Base-by-base conservation (phyloP, 306 rosid species). In the Rubus idaeus region DNA sequence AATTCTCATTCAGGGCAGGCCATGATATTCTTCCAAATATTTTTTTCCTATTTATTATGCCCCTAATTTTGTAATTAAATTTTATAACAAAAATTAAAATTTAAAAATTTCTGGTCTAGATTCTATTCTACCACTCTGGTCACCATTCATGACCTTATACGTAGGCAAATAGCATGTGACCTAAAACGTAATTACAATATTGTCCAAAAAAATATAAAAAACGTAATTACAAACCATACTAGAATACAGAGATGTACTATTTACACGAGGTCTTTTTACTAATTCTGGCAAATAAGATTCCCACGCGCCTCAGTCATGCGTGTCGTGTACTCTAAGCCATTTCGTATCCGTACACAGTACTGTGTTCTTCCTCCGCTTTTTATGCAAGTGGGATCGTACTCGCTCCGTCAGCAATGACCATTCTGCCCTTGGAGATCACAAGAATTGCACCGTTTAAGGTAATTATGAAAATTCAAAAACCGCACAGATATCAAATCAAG, bases 321-420 rank as follows among this genome's bases (percentile, higher is more conserved):
- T 44, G 57, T 44, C 4, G 2, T 6, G 1, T 44, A 74, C 77
- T 5, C 26, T 3, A 2, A 2, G 0, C 55, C 12, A 9, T 2
- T 9, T 8, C 4, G 5, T 8, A 39, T 14, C 35, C 21, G 76
- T 40, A 40, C 4, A 18, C 5, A 20, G 41, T 52, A 16, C 72
- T 14, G 66, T 72, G 68, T 26, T 2, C 51, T 30, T 0, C 52
- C 68, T 30, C 66, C 55, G 55, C 78, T 56, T 30, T 13, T 18
- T 53, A 23, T 4, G 78, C 83, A 65, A 41, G 75, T 66, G 73
- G 18, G 68, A 58, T 52, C 23, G 68, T 37, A 18, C 71, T 41
- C 40, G 5, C 53, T 20, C 47, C 42, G 18, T 56, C 8, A 0
- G 0, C 1, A 75, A 75, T 68, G 71, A 80, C 79, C 1, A 6